Conservation (phyloP, 75 land plant genomes). For the Pinus tabuliformis region DNA sequence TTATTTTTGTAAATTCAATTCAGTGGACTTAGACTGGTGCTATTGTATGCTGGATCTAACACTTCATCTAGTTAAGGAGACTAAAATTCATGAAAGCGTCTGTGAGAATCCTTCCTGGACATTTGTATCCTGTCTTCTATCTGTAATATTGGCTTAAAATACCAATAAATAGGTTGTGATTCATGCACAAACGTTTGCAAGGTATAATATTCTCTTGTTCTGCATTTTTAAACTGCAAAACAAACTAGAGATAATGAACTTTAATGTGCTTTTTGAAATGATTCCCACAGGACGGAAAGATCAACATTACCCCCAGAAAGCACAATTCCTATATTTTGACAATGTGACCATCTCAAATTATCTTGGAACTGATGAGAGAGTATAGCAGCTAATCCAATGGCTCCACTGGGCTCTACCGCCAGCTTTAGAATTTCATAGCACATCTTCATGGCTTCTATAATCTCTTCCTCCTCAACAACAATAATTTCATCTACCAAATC, state of each 20-base stretch:
- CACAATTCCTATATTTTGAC: conserved; percentile 65
- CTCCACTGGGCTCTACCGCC: conserved; percentile 92
- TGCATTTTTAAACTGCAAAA: neutral
- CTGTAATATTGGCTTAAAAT: neutral
- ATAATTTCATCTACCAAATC: conserved; percentile 82
- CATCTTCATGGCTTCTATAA: conserved; percentile 73
- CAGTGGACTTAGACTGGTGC: too few species aligned
- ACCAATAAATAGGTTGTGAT: neutral
- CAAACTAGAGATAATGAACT: neutral
- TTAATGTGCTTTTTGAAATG: conserved; percentile 21
- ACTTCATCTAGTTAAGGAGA: neutral
- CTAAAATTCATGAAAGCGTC: neutral
- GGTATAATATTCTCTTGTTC: neutral
- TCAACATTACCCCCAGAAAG: conserved; percentile 92
- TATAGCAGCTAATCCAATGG: conserved; percentile 80
- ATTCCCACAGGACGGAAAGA: conserved; percentile 67
- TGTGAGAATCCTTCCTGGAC: too few species aligned
- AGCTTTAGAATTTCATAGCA: conserved; percentile 84
- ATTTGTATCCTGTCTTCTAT: neutral
- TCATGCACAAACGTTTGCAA: neutral
- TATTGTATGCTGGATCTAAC: neutral
- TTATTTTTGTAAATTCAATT: too few species aligned
- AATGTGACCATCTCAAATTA: conserved; percentile 28
- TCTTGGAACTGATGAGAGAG: conserved; percentile 54
- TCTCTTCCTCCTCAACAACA: conserved; percentile 67